phyloP scores from a whole-genome alignment of 2,329 filamentous ascomycete genomes.

The Botrytis paeoniae region DNA sequence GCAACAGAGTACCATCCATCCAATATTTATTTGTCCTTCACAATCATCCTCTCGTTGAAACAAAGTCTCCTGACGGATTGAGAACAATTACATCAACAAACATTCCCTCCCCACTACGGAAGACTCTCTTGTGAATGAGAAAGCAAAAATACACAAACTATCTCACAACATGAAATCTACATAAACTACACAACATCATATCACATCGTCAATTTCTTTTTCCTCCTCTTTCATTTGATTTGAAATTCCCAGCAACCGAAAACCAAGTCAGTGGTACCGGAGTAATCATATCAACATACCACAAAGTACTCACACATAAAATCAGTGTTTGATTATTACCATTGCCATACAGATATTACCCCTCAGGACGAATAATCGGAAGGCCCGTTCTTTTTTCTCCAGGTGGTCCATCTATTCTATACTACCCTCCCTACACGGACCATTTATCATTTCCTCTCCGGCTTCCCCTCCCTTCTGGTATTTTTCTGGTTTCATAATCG shows the following conservation, averaged over 20 bases:
- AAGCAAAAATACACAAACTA: neutral
- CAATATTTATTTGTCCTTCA: constrained; percentile 5
- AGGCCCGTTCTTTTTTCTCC: neutral
- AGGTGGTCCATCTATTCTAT: neutral
- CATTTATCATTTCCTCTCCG: neutral
- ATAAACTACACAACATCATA: constrained; percentile 14
- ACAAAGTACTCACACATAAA: neutral
- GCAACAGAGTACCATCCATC: constrained; percentile 18
- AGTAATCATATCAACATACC: neutral
- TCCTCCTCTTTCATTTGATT: constrained; percentile 3
- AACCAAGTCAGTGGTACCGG: constrained; percentile 18
- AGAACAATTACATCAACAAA: neutral
- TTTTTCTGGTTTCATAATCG: constrained; percentile 5
- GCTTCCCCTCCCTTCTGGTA: neutral
- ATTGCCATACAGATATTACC: neutral
- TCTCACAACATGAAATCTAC: constrained; percentile 10
- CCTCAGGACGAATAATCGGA: neutral
- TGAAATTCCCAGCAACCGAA: constrained; percentile 4
- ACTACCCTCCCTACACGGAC: neutral
- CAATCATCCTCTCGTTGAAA: neutral
- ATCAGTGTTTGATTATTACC: neutral
- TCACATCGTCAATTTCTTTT: neutral
- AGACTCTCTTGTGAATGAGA: neutral
- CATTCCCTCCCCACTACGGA: neutral
- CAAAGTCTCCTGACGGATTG: neutral